Evolutionary conservation across 1,284 basidiomycete species (phyloP), one percentile per base, ranked within the genome.

Genomic region (Volvariella volvacea): DNA sequence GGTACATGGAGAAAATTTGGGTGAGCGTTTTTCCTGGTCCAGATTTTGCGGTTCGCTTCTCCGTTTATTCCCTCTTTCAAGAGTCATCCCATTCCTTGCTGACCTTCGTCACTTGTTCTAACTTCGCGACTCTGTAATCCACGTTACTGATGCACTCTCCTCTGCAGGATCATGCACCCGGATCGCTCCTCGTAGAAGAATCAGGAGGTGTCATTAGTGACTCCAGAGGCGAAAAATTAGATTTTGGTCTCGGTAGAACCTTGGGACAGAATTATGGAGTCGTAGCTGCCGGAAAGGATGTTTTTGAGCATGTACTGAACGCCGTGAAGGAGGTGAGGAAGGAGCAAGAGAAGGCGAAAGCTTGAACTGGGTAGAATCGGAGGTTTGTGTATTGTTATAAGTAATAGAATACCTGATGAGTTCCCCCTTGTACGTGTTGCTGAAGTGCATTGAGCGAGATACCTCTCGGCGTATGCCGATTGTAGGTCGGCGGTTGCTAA

Each of bases 1-100:
- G 79, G 10, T 95, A 94, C 61, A 62, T 71, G 49, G 92, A 95
- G 63, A 95, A 94, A 66, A 93, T 96, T 36, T 96, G 91, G 92
- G 83, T 83, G 46, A 46, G 72, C 58, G 3, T 41, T 30, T 30
- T 42, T 28, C n/a, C 19, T 40, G 4, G n/a, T 6, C 6, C 34
- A 15, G n/a, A n/a, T n/a, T n/a, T n/a, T n/a, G n/a, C n/a, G n/a
- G n/a, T n/a, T n/a, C n/a, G n/a, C 42, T 39, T 37, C 43, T 41
- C 21, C 42, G 22, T 40, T 43, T 21, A 4, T 43, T 38, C 20
- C 31, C 28, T n/a, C n/a, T n/a, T n/a, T n/a, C n/a, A n/a, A n/a
- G n/a, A n/a, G n/a, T n/a, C n/a, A n/a, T n/a, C n/a, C n/a, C n/a
- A n/a, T n/a, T n/a, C n/a, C n/a, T n/a, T n/a, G n/a, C n/a, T n/a